Evolutionary conservation across 768 basidiomycete genomes (phyloP).

Genomic region (Lentinula sp.): DNA sequence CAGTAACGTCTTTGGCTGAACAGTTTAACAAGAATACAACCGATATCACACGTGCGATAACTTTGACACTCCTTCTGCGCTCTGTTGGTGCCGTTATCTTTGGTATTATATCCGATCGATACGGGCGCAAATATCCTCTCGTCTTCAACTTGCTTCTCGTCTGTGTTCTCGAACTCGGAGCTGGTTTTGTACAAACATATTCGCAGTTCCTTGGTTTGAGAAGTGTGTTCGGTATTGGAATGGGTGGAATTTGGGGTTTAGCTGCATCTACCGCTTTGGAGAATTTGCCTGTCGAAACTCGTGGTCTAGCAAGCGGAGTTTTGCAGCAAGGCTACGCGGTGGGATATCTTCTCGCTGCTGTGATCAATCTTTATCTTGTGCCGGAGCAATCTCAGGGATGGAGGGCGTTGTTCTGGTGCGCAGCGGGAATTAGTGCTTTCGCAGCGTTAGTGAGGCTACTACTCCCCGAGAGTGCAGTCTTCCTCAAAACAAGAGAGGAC

Average conservation of each 20-base stretch:
- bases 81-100: constrained; percentile 79
- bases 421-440: constrained; percentile 60
- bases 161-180: constrained; percentile 67
- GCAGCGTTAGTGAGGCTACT: constrained; percentile 60
- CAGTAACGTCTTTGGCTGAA: constrained; percentile 34
- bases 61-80: constrained; percentile 89
- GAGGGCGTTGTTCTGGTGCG: constrained; percentile 81
- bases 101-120: constrained; percentile 77
- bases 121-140: constrained; percentile 91
- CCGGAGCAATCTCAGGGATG: constrained; percentile 42
- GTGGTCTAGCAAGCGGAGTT: constrained; percentile 81
- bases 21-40: constrained; percentile 41
- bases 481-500: constrained; percentile 57
- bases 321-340: constrained; percentile 87
- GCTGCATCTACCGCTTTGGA: constrained; percentile 80
- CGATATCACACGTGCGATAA: constrained; percentile 61
- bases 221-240: constrained; percentile 78
- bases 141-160: constrained; percentile 71
- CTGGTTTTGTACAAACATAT: constrained; percentile 77
- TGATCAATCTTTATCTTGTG: constrained; percentile 71
- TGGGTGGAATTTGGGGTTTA: constrained; percentile 90
- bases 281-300: constrained; percentile 79
- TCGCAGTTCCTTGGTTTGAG: constrained; percentile 75
- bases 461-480: constrained; percentile 76
- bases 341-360: constrained; percentile 79